These are phyloP conservation scores for Camellia lanceoleosa DNA, from an alignment of 148 eudicot species.

Conservation along the genomic window DNA sequence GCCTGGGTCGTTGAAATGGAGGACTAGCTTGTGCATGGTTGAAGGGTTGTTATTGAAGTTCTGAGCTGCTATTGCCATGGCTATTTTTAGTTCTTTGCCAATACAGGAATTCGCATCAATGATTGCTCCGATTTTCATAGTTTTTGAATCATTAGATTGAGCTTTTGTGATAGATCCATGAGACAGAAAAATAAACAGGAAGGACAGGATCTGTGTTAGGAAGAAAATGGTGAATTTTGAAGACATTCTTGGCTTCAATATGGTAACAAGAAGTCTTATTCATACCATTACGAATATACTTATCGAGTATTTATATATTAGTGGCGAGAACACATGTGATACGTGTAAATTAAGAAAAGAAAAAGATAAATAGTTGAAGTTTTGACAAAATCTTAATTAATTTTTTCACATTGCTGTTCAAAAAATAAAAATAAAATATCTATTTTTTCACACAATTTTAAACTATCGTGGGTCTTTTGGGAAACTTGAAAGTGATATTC, in stretches of 20 bases:
- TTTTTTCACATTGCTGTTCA: too few relatives aligned
- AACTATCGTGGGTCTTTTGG: too few relatives aligned
- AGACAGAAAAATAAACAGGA: neutral
- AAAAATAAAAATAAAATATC: too few relatives aligned
- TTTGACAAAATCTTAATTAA: too few relatives aligned
- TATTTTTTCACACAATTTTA: too few relatives aligned
- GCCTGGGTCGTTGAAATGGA: neutral
- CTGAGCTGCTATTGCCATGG: constrained; percentile 15
- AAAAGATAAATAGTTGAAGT: too few relatives aligned
- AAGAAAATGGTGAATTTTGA: neutral
- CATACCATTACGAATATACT: neutral
- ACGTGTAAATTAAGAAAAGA: neutral
- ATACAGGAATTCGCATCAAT: constrained; percentile 7
- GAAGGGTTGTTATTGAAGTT: constrained; percentile 11
- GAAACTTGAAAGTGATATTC: too few relatives aligned
- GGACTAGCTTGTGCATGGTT: neutral
- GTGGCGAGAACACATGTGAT: neutral
- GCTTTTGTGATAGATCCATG: constrained; percentile 2
- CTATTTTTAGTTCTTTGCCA: constrained; percentile 20
- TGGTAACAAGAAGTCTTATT: neutral
- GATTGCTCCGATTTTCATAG: constrained; percentile 9
- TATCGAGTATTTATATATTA: neutral
- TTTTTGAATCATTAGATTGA: neutral
- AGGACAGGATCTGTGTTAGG: neutral
- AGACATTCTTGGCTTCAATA: neutral